Evolutionary conservation across 176 grass and related monocot species (phyloP), one percentile per base, ranked within the genome.

Genomic region (Triticum timopheevii): DNA sequence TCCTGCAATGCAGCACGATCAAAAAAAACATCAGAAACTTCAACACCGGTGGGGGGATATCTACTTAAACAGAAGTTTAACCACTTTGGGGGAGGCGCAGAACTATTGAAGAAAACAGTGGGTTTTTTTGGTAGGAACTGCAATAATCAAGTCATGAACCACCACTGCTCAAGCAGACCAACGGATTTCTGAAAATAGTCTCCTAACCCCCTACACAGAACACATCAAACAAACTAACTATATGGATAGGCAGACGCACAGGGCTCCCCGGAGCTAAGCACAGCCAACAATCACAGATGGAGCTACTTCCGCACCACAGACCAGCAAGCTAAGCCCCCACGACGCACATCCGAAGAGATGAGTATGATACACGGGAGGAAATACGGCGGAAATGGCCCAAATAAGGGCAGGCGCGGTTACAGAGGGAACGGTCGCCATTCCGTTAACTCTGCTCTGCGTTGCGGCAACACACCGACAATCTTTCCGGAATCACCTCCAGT

Each of bases 61-160:
- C 73, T 83, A 80, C 10, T 87, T 84, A n/a, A 78, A 62, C 30
- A 88, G 47, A 80, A 70, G 66, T 79, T 79, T 74, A n/a, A 81
- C 31, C 13, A 68, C 30, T 75, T 80, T 75, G 61, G 69, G 49
- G 49, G 15, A 52, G 17, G 49, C 13, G 0, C 49, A 52, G 16
- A 52, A 16, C 49, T 50, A 50, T 50, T 50, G 49, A 50, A 52
- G 17, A 39, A 76, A 64, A 69, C 63, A 0, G 28, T 74, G 69
- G 12, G 19, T 6, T 56, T 54, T 39, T 39, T 44, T 44, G 47
- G 31, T 28, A 39, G 67, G 22, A 56, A 63, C 13, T 16, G 58
- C 77, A 66, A 23, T 24, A 77, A 91, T 64, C 10, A 52, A 34
- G 36, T n/a, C 13, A 8, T 24, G 7, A 81, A 63, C 35, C 25